Percentiles rank a stretch among this genome's conserved stretches.
phyloP scores from a whole-genome alignment of 345 rosid species.

The Dipteronia dyeriana region DNA sequence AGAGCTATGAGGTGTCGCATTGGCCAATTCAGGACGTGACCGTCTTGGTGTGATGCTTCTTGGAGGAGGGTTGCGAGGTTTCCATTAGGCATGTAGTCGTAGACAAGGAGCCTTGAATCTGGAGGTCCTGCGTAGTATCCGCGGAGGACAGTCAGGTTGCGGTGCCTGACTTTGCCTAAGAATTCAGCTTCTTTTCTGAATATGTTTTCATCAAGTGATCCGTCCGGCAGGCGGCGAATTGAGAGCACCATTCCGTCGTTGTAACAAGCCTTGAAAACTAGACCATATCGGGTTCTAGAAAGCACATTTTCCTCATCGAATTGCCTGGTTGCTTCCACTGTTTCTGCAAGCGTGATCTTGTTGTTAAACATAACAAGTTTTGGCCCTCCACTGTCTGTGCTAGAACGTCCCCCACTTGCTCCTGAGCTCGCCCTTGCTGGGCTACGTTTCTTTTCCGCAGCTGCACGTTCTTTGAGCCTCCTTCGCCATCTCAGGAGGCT shows the following conservation, averaged over 20 bases:
- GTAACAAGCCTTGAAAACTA: slow-evolving; percentile 86
- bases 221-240: slow-evolving; percentile 67
- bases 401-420: slow-evolving; percentile 74
- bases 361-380: slow-evolving; percentile 93
- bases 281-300: slow-evolving; percentile 68
- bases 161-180: slow-evolving; percentile 82
- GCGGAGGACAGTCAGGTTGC: slow-evolving; percentile 82
- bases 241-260: slow-evolving; percentile 93
- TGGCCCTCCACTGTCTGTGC: slow-evolving; percentile 84
- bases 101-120: slow-evolving; percentile 74
- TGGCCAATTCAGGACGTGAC: slow-evolving; percentile 98
- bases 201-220: slow-evolving; percentile 60
- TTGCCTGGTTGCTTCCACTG: slow-evolving; percentile 82
- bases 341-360: slow-evolving; percentile 85
- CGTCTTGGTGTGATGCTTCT: slow-evolving; percentile 97
- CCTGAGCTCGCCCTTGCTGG: slow-evolving; percentile 85
- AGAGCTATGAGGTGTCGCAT: slow-evolving; percentile 98
- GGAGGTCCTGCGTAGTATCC: slow-evolving; percentile 90
- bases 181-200: slow-evolving; percentile 87
- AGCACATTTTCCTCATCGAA: slow-evolving; percentile 95
- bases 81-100: slow-evolving; percentile 97
- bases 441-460: slow-evolving; percentile 85
- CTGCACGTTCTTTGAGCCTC: slow-evolving; percentile 61
- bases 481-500: slow-evolving; percentile 85
- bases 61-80: slow-evolving; percentile 90